Conservation (phyloP, 495 filamentous ascomycete species). For the Letharia columbiana region DNA sequence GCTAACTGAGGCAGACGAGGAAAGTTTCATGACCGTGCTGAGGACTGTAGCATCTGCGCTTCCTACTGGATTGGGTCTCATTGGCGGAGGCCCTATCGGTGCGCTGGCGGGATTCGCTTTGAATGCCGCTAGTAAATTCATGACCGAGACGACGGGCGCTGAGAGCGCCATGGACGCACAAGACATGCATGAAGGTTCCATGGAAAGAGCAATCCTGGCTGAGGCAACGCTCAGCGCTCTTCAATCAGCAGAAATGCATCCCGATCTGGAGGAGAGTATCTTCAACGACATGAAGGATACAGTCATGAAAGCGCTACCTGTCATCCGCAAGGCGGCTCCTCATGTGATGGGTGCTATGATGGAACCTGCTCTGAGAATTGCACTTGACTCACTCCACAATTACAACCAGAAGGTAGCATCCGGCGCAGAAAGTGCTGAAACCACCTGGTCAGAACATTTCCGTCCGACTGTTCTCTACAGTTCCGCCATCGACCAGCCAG, state of each 20-base stretch:
- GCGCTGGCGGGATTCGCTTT: slow-evolving; percentile 25
- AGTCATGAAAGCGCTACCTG: slow-evolving; percentile 18
- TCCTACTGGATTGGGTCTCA: slow-evolving; percentile 21
- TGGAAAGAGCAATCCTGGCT: slow-evolving; percentile 32
- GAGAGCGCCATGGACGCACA: slow-evolving; percentile 15
- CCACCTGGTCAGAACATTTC: slow-evolving; percentile 1
- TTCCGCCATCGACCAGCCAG: slow-evolving; percentile 20
- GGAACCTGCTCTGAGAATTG: slow-evolving; percentile 23
- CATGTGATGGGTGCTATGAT: slow-evolving; percentile 24
- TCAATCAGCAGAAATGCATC: slow-evolving; percentile 10
- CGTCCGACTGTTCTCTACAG: slow-evolving; percentile 12
- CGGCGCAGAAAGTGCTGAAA: slow-evolving; percentile 21
- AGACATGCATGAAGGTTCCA: slow-evolving; percentile 15
- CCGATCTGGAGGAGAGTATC: slow-evolving; percentile 22
- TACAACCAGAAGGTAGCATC: slow-evolving; percentile 19
- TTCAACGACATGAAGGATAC: slow-evolving; percentile 23
- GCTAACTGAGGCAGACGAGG: slow-evolving; percentile 11
- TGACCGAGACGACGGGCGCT: slow-evolving; percentile 3
- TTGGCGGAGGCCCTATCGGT: slow-evolving; percentile 27
- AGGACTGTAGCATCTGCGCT: slow-evolving; percentile 21
- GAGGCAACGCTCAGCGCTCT: slow-evolving; percentile 29
- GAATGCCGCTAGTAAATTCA: slow-evolving; percentile 23
- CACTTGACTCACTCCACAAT: slow-evolving; percentile 21
- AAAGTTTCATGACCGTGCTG: slow-evolving; percentile 29
- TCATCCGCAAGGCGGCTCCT: slow-evolving; percentile 21